These are phyloP conservation scores for Nitzschia palea DNA, from an alignment of 108 stramenopile species.

Conservation along the genomic window DNA sequence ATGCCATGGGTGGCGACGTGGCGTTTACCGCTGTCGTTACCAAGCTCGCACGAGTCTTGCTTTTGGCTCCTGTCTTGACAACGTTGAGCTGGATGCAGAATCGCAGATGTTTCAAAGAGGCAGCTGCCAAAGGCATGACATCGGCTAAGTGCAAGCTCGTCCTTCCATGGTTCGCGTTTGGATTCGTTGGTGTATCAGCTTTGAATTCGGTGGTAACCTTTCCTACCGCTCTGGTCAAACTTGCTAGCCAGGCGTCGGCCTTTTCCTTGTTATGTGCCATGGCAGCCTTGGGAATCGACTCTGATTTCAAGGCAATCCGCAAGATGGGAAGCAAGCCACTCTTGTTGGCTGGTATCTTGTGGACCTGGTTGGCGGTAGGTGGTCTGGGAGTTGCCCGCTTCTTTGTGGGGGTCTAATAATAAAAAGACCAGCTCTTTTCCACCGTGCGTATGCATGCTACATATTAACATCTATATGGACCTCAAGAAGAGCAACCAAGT, in stretches of 20 bases:
- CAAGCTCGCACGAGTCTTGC: conserved; percentile 19
- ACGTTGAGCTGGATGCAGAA: conserved; percentile 12
- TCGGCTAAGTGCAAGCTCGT: not conserved
- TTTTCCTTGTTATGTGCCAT: conserved; percentile 23
- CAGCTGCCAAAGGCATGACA: not conserved
- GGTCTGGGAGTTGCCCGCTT: conserved; percentile 20
- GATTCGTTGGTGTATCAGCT: conserved; percentile 17
- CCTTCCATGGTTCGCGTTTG: conserved; percentile 24
- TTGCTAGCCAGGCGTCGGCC: conserved; percentile 16
- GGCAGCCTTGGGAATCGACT: conserved; percentile 25
- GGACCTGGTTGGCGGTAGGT: conserved; percentile 26
- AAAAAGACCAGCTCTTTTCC: not conserved
- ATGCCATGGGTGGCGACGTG: conserved; percentile 24
- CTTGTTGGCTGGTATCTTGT: conserved; percentile 6
- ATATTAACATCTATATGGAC: no score
- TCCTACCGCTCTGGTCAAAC: conserved; percentile 15
- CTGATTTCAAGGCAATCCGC: conserved; percentile 17
- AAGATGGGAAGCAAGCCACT: conserved; percentile 15
- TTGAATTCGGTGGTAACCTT: conserved; percentile 16
- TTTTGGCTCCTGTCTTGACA: conserved; percentile 17
- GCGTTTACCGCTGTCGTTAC: conserved; percentile 22
- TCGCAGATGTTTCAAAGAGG: conserved; percentile 10
- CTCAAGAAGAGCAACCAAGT: no score
- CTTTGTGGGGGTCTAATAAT: conserved; percentile 14
- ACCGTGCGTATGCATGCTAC: no score